Base-by-base conservation (phyloP, 2,329 filamentous ascomycete species). In the Blastomyces silverae region DNA sequence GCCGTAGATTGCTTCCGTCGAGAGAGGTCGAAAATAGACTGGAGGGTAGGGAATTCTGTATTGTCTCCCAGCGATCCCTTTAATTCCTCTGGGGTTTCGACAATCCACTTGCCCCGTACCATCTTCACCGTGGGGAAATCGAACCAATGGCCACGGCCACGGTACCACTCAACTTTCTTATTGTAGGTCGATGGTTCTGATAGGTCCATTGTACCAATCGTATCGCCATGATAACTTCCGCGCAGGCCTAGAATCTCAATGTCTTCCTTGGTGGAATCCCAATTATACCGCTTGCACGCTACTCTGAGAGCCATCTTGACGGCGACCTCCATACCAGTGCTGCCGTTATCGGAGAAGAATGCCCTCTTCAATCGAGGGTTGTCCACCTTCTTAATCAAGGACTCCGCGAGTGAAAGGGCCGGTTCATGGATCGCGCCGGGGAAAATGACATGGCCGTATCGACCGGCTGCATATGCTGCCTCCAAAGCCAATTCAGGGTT, bases 361-460 rank as follows among this genome's bases (percentile, higher is more conserved):
- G 91, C 88, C 46, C 88, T 87, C 0, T 76, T 79, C 1, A 94
- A 77, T 0, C 90, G 85, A 0, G 85, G 83, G 67, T 90, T 92
- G 0, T 79, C 74, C 6, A 89, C 76, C 0, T 80, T 81, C 0
- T 79, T 64, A 2, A 94, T 78, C 0, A 95, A 79, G 0, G 78
- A 79, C 71, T 90, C 83, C 0, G 90, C 88, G 0, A 95, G 81
- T 7, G 81, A 79, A 0, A 94, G 77, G 0, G 89, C 91, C 0
- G 91, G 91, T 70, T 91, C 84, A 69, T 95, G 90, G n/a, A 92
- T 83, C 0, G 88, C 86, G 10, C 87, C 87, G 0, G 90, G 89
- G 71, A 95, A 94, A 89, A 95, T 94, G 69, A 94, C 89, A 75
- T 95, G 91, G 0, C 91, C 91, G 71, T 94, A 95, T 37, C 90